Evolutionary conservation across 2,329 filamentous ascomycete species (phyloP).

Genomic region (Aspergillus tubingensis): DNA sequence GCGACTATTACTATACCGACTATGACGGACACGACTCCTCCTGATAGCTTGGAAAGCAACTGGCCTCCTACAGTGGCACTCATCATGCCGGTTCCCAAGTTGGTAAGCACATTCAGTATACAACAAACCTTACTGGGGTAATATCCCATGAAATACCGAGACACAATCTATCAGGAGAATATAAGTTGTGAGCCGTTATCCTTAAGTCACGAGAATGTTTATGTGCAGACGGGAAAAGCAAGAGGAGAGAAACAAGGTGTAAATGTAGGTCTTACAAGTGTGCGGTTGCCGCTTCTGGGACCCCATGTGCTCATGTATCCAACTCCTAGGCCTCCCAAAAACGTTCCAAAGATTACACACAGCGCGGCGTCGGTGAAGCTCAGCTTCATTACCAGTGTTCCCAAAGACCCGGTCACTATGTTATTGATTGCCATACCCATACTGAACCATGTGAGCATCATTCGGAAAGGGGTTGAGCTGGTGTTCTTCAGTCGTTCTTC

Average conservation of each 20-base stretch:
- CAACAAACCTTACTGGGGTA: conserved; percentile 45
- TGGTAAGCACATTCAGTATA: conserved; percentile 45
- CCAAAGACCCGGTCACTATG: conserved; percentile 45
- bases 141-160: conserved; percentile 48
- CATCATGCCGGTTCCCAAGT: conserved; percentile 47
- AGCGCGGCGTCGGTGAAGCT: conserved; percentile 44
- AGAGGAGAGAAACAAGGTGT: background rate
- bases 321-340: conserved; percentile 36
- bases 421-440: conserved; percentile 46
- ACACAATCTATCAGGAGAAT: conserved; percentile 35
- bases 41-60: conserved; percentile 45
- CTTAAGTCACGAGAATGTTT: background rate
- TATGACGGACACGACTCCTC: conserved; percentile 40
- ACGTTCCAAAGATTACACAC: conserved; percentile 40
- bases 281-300: conserved; percentile 45
- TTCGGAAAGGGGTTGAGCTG: conserved; percentile 30
- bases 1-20: conserved; percentile 44
- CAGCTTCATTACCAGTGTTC: conserved; percentile 42
- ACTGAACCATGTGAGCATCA: conserved; percentile 43
- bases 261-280: conserved; percentile 35
- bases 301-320: conserved; percentile 48
- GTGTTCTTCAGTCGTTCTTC: conserved; percentile 31
- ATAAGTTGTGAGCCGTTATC: conserved; percentile 13
- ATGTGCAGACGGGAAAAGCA: background rate
- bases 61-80: conserved; percentile 48